Percentiles rank a stretch among this genome's conserved stretches.
phyloP scores from a whole-genome alignment of 768 basidiomycete genomes.

The Suillus occidentalis region DNA sequence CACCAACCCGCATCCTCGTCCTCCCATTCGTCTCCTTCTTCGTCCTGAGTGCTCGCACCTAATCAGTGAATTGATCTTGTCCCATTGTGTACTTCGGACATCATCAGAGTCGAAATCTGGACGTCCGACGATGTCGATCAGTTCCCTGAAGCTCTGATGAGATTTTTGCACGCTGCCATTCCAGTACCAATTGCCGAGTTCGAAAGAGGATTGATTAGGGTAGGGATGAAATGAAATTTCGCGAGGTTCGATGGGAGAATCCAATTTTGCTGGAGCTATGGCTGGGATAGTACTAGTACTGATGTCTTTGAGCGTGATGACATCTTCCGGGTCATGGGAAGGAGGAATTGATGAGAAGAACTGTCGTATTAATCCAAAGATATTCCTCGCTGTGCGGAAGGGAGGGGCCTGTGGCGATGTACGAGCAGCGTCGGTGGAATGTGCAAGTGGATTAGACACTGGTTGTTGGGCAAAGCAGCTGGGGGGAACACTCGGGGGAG shows the following conservation, averaged over 20 bases:
- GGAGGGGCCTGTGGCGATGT: not conserved
- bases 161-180: too few species aligned
- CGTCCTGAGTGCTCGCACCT: too few species aligned
- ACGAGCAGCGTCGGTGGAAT: too few species aligned
- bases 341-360: not conserved
- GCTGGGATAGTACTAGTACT: slow-evolving; percentile 12
- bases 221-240: slow-evolving; percentile 11
- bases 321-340: slow-evolving; percentile 5
- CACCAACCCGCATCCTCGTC: too few species aligned
- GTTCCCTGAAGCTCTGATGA: too few species aligned
- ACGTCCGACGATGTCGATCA: too few species aligned
- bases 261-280: not conserved
- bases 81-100: too few species aligned
- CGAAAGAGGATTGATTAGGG: slow-evolving; percentile 18
- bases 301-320: not conserved
- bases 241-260: not conserved
- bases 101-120: too few species aligned
- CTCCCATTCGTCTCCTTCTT: too few species aligned
- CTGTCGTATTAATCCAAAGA: slow-evolving; percentile 2
- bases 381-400: not conserved
- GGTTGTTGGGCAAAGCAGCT: too few species aligned
- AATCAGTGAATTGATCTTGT: too few species aligned
- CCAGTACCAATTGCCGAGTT: not conserved
- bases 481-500: not conserved
- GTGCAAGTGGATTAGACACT: too few species aligned